Percentiles rank a stretch among this genome's conserved stretches.
These are phyloP conservation scores for Trametes elegans DNA, from an alignment of 768 basidiomycete genomes.

Conservation along the genomic window DNA sequence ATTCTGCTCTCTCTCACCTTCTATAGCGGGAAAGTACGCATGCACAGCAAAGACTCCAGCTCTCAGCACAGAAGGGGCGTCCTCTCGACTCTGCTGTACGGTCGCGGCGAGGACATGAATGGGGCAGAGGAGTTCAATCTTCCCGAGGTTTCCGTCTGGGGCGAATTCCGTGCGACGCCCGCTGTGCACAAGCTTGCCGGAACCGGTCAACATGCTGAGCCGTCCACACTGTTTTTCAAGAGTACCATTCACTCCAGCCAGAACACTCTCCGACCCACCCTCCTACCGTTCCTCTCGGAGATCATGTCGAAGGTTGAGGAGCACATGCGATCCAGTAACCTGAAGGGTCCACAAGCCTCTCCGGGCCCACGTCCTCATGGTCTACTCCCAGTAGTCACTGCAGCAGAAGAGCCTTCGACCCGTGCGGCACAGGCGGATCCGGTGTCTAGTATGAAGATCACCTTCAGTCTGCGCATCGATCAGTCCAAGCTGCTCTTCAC, in stretches of 20 bases:
- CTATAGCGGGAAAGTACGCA: slow-evolving; percentile 78
- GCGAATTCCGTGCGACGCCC: slow-evolving; percentile 70
- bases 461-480: slow-evolving; percentile 89
- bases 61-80: slow-evolving; percentile 38
- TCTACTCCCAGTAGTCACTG: slow-evolving; percentile 5
- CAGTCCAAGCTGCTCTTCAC: slow-evolving; percentile 83
- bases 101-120: slow-evolving; percentile 40
- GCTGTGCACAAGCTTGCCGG: slow-evolving; percentile 37
- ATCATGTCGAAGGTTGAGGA: slow-evolving; percentile 67
- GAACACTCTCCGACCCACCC: slow-evolving; percentile 77
- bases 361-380: slow-evolving; percentile 5
- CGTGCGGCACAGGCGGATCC: slow-evolving; percentile 21
- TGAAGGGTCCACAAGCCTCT: slow-evolving; percentile 17
- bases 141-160: slow-evolving; percentile 79
- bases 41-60: slow-evolving; percentile 53
- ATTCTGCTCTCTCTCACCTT: slow-evolving; percentile 71
- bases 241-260: slow-evolving; percentile 86
- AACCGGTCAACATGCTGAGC: slow-evolving; percentile 33
- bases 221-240: slow-evolving; percentile 76
- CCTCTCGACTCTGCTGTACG: slow-evolving; percentile 38
- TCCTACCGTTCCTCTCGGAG: slow-evolving; percentile 84
- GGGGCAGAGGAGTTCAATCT: slow-evolving; percentile 68
- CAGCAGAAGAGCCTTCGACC: slow-evolving; percentile 15
- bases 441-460: slow-evolving; percentile 62
- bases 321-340: slow-evolving; percentile 58